A percentile compares a stretch with the other conserved stretches of the same genome.
Conservation (phyloP, 805 yeast genomes). For the Nakazawaea wyomingensis region DNA sequence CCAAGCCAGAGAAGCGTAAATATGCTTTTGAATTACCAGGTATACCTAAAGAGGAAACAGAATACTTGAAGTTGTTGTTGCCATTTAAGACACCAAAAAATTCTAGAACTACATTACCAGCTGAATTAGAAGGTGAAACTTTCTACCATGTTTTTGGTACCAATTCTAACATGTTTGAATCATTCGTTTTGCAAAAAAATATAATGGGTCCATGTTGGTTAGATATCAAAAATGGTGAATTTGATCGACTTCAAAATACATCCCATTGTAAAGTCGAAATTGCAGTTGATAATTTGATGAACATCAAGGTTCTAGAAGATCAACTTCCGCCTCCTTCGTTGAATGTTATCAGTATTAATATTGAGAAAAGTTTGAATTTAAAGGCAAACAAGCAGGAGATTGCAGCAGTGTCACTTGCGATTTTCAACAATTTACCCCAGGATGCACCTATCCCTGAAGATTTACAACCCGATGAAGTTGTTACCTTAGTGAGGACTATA, state of each 20-base stretch:
- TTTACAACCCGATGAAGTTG: slow-evolving; percentile 50
- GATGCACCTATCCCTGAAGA: slow-evolving; percentile 69
- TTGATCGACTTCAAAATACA: slow-evolving; percentile 50
- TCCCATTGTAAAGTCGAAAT: slow-evolving; percentile 83
- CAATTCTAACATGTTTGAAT: slow-evolving; percentile 68
- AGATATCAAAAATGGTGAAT: slow-evolving; percentile 61
- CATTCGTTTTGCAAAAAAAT: slow-evolving; percentile 74
- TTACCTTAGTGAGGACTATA: slow-evolving; percentile 79
- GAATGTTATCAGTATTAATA: slow-evolving; percentile 66
- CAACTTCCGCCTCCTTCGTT: slow-evolving; percentile 57
- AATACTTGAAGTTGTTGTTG: slow-evolving; percentile 70
- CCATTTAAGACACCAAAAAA: slow-evolving; percentile 67
- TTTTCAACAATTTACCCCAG: slow-evolving; percentile 63
- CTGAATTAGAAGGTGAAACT: slow-evolving; percentile 68
- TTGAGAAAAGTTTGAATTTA: slow-evolving; percentile 77
- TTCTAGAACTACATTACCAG: slow-evolving; percentile 44
- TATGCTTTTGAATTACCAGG: slow-evolving; percentile 86
- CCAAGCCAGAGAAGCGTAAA: slow-evolving; percentile 68
- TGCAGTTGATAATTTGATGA: slow-evolving; percentile 43
- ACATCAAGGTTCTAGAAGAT: slow-evolving; percentile 42
- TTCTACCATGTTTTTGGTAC: slow-evolving; percentile 79
- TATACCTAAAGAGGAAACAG: slow-evolving; percentile 65
- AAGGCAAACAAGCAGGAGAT: slow-evolving; percentile 78
- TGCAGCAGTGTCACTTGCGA: slow-evolving; percentile 73
- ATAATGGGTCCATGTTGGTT: slow-evolving; percentile 99